Base-by-base conservation (phyloP, 768 basidiomycete species). In the Lanmaoa rubissima region DNA sequence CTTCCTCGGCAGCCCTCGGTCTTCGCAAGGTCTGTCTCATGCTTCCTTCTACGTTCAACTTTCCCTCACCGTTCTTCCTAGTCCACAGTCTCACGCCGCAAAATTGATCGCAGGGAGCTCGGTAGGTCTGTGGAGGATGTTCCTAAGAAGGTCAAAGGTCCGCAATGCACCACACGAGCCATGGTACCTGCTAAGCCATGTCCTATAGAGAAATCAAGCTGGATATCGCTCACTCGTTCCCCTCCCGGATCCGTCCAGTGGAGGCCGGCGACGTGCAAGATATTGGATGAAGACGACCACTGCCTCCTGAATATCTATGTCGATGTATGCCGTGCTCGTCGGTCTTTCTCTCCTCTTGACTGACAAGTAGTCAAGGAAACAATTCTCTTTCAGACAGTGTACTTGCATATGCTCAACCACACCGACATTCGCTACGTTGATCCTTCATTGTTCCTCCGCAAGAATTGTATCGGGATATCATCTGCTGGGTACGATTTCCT, bases 391-490 rank as follows among this genome's bases (percentile, higher is more conserved):
- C 86, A 89, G 66, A 87, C 87, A 10, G 76, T 91, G 52, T 83
- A 84, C 66, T 75, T 90, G 54, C 86, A 92, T 66, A 75, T 86
- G 45, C 77, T 92, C 47, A 79, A 84, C 58, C 86, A 91, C 64
- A 90, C 90, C 32, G 92, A 94, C 67, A 86, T 95, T 58, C 84
- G 89, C n/a, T 78, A 77, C 36, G 81, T 82, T 31, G 89, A 94
- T 66, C 79, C 78, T 49, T 92, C 92, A 1, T 69, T 94, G 8
- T 90, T 94, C 70, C 84, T 83, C 62, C 80, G 86, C 43, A 87
- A 88, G 62, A 80, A 91, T 64, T 90, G 88, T 65, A 70, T 94
- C 40, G 83, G 83, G 14, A 82, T 95, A 59, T 84, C 83, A 63
- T 84, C 83, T 62, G 75, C 77, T 28, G 76, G 78, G 88, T 88